These are phyloP conservation scores for Sonneratia alba DNA, from an alignment of 345 rosid species.

Conservation along the genomic window DNA sequence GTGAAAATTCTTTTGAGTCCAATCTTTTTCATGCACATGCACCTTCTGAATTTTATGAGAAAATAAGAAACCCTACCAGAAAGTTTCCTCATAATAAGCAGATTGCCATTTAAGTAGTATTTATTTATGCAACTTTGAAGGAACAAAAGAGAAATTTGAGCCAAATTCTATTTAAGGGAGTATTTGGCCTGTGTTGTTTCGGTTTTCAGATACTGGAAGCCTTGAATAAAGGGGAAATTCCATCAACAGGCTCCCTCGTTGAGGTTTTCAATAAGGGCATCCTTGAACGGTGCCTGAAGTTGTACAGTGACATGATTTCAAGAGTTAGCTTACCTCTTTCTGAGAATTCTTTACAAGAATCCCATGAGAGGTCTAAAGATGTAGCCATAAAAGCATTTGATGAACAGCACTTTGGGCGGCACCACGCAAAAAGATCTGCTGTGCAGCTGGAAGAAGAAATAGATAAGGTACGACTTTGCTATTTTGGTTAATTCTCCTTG, in stretches of 20 bases:
- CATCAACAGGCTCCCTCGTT: constrained; percentile 97
- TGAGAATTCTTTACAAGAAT: constrained; percentile 51
- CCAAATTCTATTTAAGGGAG: not conserved
- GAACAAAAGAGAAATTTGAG: not conserved
- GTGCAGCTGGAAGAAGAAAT: constrained; percentile 72
- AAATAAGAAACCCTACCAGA: not conserved
- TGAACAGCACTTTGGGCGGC: constrained; percentile 90
- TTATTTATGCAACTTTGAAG: not conserved
- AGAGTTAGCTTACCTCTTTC: constrained; percentile 57
- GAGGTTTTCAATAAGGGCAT: constrained; percentile 95
- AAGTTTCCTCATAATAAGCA: not conserved
- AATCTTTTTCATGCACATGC: not conserved
- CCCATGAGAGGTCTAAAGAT: constrained; percentile 51
- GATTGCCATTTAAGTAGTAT: not conserved
- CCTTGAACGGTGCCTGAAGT: constrained; percentile 73
- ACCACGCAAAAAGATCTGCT: constrained; percentile 77
- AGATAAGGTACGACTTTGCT: constrained; percentile 46
- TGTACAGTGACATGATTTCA: constrained; percentile 60
- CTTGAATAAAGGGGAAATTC: constrained; percentile 96
- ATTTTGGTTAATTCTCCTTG: not conserved
- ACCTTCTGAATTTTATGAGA: not conserved
- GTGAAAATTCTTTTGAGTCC: not conserved
- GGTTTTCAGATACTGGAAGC: constrained; percentile 85
- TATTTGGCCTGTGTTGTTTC: constrained; percentile 6
- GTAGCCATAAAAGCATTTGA: constrained; percentile 63